A percentile compares a stretch with the other conserved stretches of the same genome.
These are phyloP conservation scores for Tulasnella calospora DNA, from an alignment of 768 basidiomycete genomes.

Conservation along the genomic window DNA sequence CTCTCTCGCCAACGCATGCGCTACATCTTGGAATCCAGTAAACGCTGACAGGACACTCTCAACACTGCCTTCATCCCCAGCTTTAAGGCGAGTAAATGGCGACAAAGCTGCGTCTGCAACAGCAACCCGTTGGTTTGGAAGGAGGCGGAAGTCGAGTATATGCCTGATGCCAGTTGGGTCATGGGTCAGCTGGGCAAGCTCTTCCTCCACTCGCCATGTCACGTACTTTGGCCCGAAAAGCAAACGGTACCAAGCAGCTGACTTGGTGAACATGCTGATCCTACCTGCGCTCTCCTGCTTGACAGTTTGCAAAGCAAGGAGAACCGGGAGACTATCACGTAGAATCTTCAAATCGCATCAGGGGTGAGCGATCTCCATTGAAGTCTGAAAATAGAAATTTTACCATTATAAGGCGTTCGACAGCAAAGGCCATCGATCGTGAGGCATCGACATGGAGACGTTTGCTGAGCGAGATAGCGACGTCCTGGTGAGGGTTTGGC, in stretches of 20 bases:
- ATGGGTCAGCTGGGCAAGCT: slow-evolving; percentile 8
- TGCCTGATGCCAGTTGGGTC: slow-evolving; percentile 46
- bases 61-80: neutral
- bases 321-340: slow-evolving; percentile 72
- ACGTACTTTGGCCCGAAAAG: slow-evolving; percentile 61
- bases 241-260: slow-evolving; percentile 76
- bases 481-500: slow-evolving; percentile 62
- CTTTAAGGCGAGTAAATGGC: slow-evolving; percentile 14
- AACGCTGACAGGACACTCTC: neutral
- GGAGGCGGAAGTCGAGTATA: slow-evolving; percentile 73
- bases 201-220: neutral
- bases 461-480: slow-evolving; percentile 68
- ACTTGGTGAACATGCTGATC: slow-evolving; percentile 69
- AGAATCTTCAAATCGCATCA: slow-evolving; percentile 64
- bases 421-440: slow-evolving; percentile 25
- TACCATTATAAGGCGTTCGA: slow-evolving; percentile 31
- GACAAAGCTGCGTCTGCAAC: slow-evolving; percentile 66
- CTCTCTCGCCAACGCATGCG: neutral
- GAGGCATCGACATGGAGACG: slow-evolving; percentile 60
- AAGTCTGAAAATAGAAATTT: slow-evolving; percentile 4
- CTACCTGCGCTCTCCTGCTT: slow-evolving; percentile 39
- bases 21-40: neutral
- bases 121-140: slow-evolving; percentile 58
- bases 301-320: slow-evolving; percentile 57
- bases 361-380: slow-evolving; percentile 52